These are phyloP conservation scores for Ottelia alismoides DNA, from an alignment of 106 monocot genomes.

Conservation along the genomic window DNA sequence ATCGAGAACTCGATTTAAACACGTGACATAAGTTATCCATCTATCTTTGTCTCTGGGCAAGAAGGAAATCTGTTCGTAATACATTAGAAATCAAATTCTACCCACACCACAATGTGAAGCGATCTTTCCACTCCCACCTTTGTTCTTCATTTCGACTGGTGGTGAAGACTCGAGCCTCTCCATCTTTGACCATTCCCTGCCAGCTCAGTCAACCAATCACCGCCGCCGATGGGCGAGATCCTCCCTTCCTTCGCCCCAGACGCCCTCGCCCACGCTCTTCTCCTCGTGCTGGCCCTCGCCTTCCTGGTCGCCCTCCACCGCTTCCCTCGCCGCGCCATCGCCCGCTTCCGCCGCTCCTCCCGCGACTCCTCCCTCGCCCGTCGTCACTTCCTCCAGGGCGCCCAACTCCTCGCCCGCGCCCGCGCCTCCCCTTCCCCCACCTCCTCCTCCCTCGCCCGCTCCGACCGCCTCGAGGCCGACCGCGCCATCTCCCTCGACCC, in stretches of 20 bases:
- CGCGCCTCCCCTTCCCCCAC: conserved; percentile 19
- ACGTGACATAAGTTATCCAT: no score
- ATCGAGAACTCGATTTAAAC: no score
- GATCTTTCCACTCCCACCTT: no score
- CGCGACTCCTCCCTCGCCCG: conserved; percentile 26
- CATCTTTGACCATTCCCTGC: no score
- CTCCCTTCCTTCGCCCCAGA: not conserved
- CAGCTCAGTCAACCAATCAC: no score
- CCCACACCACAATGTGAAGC: no score
- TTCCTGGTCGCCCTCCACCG: conserved; percentile 37
- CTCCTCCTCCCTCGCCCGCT: conserved; percentile 16
- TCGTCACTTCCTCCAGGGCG: conserved; percentile 86
- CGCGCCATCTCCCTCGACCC: conserved; percentile 57
- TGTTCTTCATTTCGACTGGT: no score
- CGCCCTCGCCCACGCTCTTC: conserved; percentile 19
- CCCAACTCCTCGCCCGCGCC: conserved; percentile 64
- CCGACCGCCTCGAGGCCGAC: conserved; percentile 40
- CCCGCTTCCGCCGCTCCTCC: conserved; percentile 36
- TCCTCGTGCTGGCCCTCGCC: conserved; percentile 25
- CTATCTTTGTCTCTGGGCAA: no score
- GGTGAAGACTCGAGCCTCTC: no score
- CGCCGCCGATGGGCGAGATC: not conserved
- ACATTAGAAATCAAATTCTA: no score
- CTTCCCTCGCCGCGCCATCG: conserved; percentile 44
- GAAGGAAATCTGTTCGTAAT: no score